phyloP scores from a whole-genome alignment of 179 eudicot species.

The Vitellaria paradoxa region DNA sequence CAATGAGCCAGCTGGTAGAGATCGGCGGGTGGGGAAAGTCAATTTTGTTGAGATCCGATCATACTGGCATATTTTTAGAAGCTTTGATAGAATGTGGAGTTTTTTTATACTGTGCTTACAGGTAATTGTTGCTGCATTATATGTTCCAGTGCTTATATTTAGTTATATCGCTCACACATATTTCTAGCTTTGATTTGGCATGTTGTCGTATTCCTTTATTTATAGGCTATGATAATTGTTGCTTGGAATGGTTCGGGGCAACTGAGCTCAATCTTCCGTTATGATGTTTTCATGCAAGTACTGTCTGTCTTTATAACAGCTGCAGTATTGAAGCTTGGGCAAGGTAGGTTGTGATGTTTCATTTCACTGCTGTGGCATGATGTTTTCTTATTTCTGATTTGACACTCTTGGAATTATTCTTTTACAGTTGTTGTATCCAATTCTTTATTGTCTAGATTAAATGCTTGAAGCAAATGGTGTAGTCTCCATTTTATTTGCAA shows the following conservation, averaged over 20 bases:
- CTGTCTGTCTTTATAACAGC: conserved; percentile 94
- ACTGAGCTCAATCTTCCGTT: conserved; percentile 60
- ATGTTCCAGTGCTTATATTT: neutral
- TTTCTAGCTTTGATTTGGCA: conserved; percentile 1
- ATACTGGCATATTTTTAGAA: conserved; percentile 93
- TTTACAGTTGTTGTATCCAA: neutral
- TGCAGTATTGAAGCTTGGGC: conserved; percentile 90
- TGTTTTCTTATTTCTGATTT: neutral
- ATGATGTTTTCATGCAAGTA: conserved; percentile 74
- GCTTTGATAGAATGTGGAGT: conserved; percentile 99
- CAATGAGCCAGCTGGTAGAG: conserved; percentile 41
- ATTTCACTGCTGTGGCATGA: conserved; percentile 8
- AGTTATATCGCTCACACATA: neutral
- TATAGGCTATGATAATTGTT: conserved; percentile 94
- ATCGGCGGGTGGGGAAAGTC: conserved; percentile 94
- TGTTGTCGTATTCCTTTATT: conserved; percentile 7
- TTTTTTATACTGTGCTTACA: conserved; percentile 88
- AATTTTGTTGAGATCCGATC: conserved; percentile 97
- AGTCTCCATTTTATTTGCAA: neutral
- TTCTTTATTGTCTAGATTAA: neutral
- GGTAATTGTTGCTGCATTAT: conserved; percentile 37
- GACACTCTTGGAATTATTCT: no score
- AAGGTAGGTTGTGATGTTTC: conserved; percentile 43
- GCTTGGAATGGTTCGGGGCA: conserved; percentile 95
- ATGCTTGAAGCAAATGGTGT: neutral